phyloP scores from a whole-genome alignment of 2,329 filamentous ascomycete genomes.

The Xylariomycetidae sp. region DNA sequence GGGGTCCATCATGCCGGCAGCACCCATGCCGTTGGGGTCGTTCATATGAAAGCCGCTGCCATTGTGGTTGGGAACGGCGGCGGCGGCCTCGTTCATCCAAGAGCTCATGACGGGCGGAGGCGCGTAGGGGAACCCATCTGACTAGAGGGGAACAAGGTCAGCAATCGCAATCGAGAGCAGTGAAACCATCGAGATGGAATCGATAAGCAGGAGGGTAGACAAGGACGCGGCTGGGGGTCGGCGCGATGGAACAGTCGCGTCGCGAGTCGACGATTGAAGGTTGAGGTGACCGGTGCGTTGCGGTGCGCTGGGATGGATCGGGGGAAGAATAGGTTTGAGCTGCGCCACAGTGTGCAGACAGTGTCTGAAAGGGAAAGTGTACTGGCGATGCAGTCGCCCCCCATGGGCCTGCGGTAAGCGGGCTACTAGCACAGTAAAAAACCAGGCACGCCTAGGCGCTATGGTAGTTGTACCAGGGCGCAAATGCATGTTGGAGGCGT shows the following conservation, averaged over 20 bases:
- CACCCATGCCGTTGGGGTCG: conserved; percentile 48
- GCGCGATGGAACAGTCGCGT: conserved; percentile 43
- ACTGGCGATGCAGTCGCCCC: no score
- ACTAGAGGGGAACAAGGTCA: conserved; percentile 36
- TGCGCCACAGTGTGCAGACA: no score
- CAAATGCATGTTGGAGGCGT: no score
- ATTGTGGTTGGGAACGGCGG: conserved; percentile 62
- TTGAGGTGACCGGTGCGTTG: conserved; percentile 22
- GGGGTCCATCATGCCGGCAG: conserved; percentile 58
- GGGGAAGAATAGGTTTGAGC: conserved; percentile 22
- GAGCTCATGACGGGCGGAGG: conserved; percentile 58
- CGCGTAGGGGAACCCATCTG: conserved; percentile 43
- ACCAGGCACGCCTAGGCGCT: no score
- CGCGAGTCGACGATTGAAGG: conserved; percentile 23
- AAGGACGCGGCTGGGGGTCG: conserved; percentile 29
- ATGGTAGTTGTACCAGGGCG: no score
- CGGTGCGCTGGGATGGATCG: conserved; percentile 21
- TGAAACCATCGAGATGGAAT: conserved; percentile 37
- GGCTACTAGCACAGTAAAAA: no score
- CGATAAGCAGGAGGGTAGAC: conserved; percentile 29
- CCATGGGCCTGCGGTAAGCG: no score
- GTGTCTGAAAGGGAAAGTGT: no score
- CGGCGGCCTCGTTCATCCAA: conserved; percentile 64
- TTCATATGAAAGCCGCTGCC: conserved; percentile 62
- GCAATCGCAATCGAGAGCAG: conserved; percentile 30